Conservation (phyloP, 2,329 filamentous ascomycete species). For the Paecilomyces formosus region DNA sequence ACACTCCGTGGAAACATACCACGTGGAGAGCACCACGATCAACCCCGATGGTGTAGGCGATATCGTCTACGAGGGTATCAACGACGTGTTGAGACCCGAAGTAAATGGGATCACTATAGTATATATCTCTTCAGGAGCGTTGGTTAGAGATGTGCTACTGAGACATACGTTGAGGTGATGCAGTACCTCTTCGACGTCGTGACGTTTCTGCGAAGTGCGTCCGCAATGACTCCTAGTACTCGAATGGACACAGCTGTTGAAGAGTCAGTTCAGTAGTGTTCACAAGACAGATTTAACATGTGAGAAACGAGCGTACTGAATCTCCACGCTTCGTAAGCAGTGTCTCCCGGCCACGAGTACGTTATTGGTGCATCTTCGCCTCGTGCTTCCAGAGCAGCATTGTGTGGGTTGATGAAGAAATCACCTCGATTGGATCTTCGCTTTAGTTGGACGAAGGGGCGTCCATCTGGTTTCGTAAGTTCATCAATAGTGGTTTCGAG, state of each 20-base stretch:
- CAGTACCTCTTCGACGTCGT: slow-evolving; percentile 51
- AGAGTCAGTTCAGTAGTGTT: background rate
- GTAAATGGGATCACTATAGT: slow-evolving; percentile 53
- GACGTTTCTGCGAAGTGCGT: slow-evolving; percentile 41
- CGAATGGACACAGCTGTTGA: slow-evolving; percentile 46
- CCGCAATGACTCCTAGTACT: slow-evolving; percentile 49
- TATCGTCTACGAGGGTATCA: slow-evolving; percentile 52
- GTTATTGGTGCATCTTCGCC: slow-evolving; percentile 15
- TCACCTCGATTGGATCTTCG: slow-evolving; percentile 1
- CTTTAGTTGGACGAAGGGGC: slow-evolving; percentile 15
- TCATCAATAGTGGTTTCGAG: slow-evolving; percentile 19
- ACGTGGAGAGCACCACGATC: slow-evolving; percentile 50
- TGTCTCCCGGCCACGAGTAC: slow-evolving; percentile 50
- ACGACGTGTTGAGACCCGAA: slow-evolving; percentile 53
- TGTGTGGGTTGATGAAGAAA: slow-evolving; percentile 21
- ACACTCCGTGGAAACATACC: slow-evolving; percentile 24
- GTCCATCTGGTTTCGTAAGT: slow-evolving; percentile 17
- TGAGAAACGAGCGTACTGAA: slow-evolving; percentile 19
- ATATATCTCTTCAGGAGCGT: slow-evolving; percentile 48
- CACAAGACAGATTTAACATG: background rate
- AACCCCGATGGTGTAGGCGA: slow-evolving; percentile 53
- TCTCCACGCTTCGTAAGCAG: slow-evolving; percentile 50
- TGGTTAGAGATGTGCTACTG: background rate
- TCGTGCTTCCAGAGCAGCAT: slow-evolving; percentile 18
- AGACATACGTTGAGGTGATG: background rate